phyloP scores from a whole-genome alignment of 2,329 filamentous ascomycete genomes.

The Trichophaea hybrida region DNA sequence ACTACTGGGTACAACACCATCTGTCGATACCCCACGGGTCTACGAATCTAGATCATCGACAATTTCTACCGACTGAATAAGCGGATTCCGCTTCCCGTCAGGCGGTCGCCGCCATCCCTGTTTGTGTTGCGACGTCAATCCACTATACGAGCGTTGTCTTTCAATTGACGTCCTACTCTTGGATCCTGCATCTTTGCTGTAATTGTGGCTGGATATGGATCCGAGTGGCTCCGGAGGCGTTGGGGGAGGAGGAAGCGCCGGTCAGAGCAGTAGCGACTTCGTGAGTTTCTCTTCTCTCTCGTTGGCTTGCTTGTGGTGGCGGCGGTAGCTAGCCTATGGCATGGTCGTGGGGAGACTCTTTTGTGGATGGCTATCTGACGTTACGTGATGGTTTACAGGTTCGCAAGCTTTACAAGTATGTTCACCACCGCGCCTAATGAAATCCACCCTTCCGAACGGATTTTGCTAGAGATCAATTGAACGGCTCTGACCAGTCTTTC shows the following conservation, averaged over 20 bases:
- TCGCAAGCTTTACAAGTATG: constrained; percentile 90
- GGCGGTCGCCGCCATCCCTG: constrained; percentile 1
- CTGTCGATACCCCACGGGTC: constrained; percentile 5
- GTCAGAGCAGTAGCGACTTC: constrained; percentile 8
- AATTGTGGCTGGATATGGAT: constrained; percentile 4
- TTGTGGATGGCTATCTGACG: neutral
- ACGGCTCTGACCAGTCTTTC: neutral
- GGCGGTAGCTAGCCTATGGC: too few species aligned
- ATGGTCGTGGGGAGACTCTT: neutral
- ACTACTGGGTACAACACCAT: constrained; percentile 2
- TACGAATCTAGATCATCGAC: constrained; percentile 5
- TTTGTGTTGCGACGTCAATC: constrained; percentile 2
- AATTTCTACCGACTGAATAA: constrained; percentile 1
- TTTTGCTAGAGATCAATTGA: neutral
- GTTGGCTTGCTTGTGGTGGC: too few species aligned
- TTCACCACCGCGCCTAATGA: neutral
- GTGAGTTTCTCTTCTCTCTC: neutral
- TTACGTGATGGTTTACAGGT: constrained; percentile 44
- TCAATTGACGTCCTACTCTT: neutral
- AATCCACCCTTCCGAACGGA: neutral
- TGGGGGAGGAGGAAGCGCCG: neutral
- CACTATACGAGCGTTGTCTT: neutral
- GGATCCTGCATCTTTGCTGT: neutral
- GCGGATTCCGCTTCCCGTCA: constrained; percentile 5
- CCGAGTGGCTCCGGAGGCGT: neutral